Evolutionary conservation across 2,329 filamentous ascomycete species (phyloP).

Genomic region (Pseudocercospora eumusae): DNA sequence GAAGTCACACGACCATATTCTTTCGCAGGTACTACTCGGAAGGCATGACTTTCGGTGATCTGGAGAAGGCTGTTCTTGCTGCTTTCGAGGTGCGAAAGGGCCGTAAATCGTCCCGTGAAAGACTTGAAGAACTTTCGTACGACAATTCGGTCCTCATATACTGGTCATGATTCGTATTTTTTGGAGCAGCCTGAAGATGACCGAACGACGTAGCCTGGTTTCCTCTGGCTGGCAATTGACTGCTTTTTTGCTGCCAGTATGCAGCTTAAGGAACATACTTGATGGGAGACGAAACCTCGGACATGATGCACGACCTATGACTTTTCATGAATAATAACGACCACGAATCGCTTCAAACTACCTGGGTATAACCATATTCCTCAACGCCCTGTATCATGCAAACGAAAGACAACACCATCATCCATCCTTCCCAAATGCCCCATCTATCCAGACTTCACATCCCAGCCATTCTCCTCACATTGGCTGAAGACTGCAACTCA

Average conservation of each 20-base stretch:
- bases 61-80: slow-evolving; percentile 26
- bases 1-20: slow-evolving; percentile 23
- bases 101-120: slow-evolving; percentile 17
- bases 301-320: background rate
- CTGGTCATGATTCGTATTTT: slow-evolving; percentile 22
- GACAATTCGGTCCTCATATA: slow-evolving; percentile 30
- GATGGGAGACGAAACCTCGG: background rate
- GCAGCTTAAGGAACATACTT: background rate
- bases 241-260: background rate
- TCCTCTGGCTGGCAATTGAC: background rate
- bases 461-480: background rate
- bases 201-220: too few relatives aligned
- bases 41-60: slow-evolving; percentile 30
- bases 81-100: slow-evolving; percentile 29
- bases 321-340: background rate
- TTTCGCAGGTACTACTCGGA: slow-evolving; percentile 26
- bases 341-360: background rate
- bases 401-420: background rate
- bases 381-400: background rate
- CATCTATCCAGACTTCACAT: background rate
- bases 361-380: slow-evolving; percentile 4
- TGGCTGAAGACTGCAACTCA: background rate
- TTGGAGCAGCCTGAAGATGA: background rate
- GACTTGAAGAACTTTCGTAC: slow-evolving; percentile 24
- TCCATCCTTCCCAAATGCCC: background rate